phyloP scores from a whole-genome alignment of 768 basidiomycete species.

The Russula sp. region DNA sequence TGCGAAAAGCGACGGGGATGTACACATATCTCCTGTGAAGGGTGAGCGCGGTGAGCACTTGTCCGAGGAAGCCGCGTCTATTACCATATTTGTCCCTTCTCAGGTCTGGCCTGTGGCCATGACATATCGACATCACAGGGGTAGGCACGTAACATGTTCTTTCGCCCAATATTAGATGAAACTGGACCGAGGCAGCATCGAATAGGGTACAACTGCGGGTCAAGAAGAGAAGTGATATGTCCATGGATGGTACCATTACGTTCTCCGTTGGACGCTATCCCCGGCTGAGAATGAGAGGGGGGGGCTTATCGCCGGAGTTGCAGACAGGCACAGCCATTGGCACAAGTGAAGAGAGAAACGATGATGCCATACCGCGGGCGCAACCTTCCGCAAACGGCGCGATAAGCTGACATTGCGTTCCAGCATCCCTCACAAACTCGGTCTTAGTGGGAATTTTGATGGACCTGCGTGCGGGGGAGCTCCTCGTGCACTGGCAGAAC shows the following conservation, averaged over 20 bases:
- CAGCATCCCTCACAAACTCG: background rate
- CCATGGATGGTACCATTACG: background rate
- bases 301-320: background rate
- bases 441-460: background rate
- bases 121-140: slow-evolving; percentile 15
- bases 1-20: background rate
- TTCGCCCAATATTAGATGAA: background rate
- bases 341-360: background rate
- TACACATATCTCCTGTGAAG: background rate
- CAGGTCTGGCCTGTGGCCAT: background rate
- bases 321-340: background rate
- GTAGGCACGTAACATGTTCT: background rate
- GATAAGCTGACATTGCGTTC: background rate
- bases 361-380: slow-evolving; percentile 10
- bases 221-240: background rate
- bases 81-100: background rate
- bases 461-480: background rate
- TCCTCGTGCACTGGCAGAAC: slow-evolving; percentile 5
- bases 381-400: slow-evolving; percentile 4
- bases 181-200: slow-evolving; percentile 3
- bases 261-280: background rate
- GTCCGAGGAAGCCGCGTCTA: background rate
- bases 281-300: background rate
- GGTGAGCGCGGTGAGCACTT: background rate
- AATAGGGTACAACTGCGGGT: background rate